Conservation (phyloP, 495 filamentous ascomycete species). For the Annulohypoxylon maeteangense region DNA sequence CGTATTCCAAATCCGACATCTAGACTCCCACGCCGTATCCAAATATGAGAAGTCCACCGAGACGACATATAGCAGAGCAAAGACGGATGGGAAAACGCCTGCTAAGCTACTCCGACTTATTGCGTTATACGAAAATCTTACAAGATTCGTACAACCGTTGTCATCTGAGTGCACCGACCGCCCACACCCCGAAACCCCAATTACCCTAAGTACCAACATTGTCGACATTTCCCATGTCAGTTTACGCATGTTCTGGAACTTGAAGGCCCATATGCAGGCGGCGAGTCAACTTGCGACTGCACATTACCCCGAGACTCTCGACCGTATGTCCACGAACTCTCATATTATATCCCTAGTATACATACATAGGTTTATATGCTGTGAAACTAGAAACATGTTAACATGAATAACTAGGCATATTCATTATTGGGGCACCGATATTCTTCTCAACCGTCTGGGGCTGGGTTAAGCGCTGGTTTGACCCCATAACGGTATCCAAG, state of each 20-base stretch:
- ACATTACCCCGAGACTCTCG: slow-evolving; percentile 91
- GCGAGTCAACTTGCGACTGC: slow-evolving; percentile 86
- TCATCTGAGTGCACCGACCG: slow-evolving; percentile 76
- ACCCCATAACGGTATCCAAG: slow-evolving; percentile 91
- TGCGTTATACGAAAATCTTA: slow-evolving; percentile 88
- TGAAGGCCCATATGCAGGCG: slow-evolving; percentile 92
- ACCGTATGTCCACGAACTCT: slow-evolving; percentile 64
- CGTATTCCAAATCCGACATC: slow-evolving; percentile 83
- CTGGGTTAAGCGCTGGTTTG: slow-evolving; percentile 97
- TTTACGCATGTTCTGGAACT: slow-evolving; percentile 91
- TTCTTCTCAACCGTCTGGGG: slow-evolving; percentile 96
- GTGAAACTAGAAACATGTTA: slow-evolving; percentile 17
- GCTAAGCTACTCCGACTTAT: slow-evolving; percentile 81
- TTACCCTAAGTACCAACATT: slow-evolving; percentile 88
- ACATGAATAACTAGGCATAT: slow-evolving; percentile 22
- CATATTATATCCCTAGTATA: no score
- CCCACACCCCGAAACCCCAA: slow-evolving; percentile 76
- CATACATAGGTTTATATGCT: no score
- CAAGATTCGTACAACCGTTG: slow-evolving; percentile 85
- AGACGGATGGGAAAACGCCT: slow-evolving; percentile 69
- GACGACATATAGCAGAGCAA: slow-evolving; percentile 63
- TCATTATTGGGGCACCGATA: slow-evolving; percentile 87
- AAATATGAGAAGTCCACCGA: slow-evolving; percentile 73
- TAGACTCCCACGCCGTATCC: slow-evolving; percentile 81
- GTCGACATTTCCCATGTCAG: slow-evolving; percentile 87